Percentiles rank a stretch among this genome's conserved stretches.
phyloP scores from a whole-genome alignment of 2,329 filamentous ascomycete species.

The Clarireedia paspali region DNA sequence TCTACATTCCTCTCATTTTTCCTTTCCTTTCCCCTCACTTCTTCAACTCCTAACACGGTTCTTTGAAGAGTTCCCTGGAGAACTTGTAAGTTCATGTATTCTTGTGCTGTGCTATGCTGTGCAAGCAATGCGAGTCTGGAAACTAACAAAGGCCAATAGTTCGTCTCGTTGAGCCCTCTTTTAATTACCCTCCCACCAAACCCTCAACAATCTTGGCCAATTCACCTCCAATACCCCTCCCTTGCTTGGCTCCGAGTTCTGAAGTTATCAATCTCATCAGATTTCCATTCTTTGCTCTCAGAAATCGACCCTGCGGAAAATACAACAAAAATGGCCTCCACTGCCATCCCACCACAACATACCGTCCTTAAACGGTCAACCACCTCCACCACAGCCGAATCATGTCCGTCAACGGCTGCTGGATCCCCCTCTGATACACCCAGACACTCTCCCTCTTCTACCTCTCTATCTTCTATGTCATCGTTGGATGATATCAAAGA shows the following conservation, averaged over 20 bases:
- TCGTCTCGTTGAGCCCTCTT: slow-evolving; percentile 2
- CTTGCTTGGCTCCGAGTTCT: neutral
- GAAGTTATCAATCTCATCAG: neutral
- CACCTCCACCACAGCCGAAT: slow-evolving; percentile 24
- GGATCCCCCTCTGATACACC: slow-evolving; percentile 54
- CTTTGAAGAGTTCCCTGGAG: neutral
- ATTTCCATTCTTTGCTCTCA: neutral
- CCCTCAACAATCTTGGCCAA: slow-evolving; percentile 3
- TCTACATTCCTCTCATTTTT: neutral
- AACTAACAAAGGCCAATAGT: neutral
- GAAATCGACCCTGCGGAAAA: neutral
- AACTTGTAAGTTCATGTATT: neutral
- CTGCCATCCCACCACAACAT: slow-evolving; percentile 21
- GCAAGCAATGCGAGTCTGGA: neutral
- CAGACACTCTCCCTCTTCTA: slow-evolving; percentile 65
- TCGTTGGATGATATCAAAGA: slow-evolving; percentile 41
- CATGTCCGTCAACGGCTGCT: slow-evolving; percentile 45
- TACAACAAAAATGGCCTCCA: slow-evolving; percentile 26
- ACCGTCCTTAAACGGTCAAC: slow-evolving; percentile 21
- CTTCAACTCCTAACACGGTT: neutral
- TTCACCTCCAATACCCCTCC: neutral
- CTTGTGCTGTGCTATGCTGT: neutral
- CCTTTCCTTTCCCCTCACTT: neutral
- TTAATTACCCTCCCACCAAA: neutral
- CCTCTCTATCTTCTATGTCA: slow-evolving; percentile 86